Percentiles rank a stretch among this genome's conserved stretches.
These are phyloP conservation scores for Candida mesenterica DNA, from an alignment of 1,139 yeast species.

Conservation along the genomic window DNA sequence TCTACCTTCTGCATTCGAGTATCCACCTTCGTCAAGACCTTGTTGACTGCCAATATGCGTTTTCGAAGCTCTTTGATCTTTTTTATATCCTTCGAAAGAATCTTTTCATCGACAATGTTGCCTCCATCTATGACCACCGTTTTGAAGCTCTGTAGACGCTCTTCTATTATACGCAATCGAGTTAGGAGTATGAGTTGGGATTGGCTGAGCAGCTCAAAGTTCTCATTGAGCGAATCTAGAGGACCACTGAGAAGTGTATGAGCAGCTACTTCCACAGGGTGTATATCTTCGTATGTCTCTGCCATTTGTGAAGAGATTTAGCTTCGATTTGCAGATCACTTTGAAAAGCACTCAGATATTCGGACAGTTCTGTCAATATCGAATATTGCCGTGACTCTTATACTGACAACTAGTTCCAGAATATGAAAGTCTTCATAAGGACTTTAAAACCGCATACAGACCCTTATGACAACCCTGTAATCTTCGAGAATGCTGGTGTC, in stretches of 20 bases:
- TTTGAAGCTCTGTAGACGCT: slow-evolving; percentile 28
- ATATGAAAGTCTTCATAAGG: no score
- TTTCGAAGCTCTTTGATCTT: slow-evolving; percentile 34
- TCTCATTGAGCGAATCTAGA: slow-evolving; percentile 49
- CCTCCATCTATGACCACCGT: slow-evolving; percentile 17
- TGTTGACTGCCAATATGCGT: slow-evolving; percentile 30
- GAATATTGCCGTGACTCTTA: no score
- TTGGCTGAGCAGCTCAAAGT: slow-evolving; percentile 52
- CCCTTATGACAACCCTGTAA: no score
- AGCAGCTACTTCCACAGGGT: slow-evolving; percentile 57
- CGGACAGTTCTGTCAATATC: no score
- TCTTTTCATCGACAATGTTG: slow-evolving; percentile 20
- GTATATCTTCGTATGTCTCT: slow-evolving; percentile 29
- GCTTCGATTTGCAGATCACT: no score
- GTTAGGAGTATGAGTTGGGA: slow-evolving; percentile 56
- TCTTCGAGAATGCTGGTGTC: no score
- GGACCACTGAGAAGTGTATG: slow-evolving; percentile 55
- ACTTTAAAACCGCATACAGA: no score
- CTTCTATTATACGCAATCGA: slow-evolving; percentile 44
- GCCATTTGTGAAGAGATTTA: slow-evolving; percentile 3
- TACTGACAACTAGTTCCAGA: no score
- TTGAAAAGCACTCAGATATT: no score
- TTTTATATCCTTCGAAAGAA: slow-evolving; percentile 27
- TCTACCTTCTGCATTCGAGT: slow-evolving; percentile 17
- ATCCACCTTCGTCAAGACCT: slow-evolving; percentile 36